Conservation (phyloP, 2,329 filamentous ascomycete species). For the Phialophora expanda region DNA sequence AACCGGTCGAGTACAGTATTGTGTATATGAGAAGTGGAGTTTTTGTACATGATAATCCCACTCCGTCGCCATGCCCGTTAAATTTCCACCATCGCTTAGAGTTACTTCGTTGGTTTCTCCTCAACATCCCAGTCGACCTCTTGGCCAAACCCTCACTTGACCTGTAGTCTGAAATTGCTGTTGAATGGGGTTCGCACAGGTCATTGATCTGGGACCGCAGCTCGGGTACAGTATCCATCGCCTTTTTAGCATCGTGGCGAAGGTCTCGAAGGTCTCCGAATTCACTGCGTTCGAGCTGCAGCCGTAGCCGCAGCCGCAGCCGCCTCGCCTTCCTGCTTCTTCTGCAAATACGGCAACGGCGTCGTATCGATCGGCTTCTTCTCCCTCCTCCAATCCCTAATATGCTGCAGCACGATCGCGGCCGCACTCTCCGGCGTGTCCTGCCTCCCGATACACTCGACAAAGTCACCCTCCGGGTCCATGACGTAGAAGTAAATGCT, state of each 20-base stretch:
- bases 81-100: not conserved
- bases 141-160: constrained; percentile 3
- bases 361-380: constrained; percentile 58
- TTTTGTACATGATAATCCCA: constrained; percentile 13
- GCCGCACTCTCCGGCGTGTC: constrained; percentile 88
- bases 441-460: constrained; percentile 93
- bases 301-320: not conserved
- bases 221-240: not conserved
- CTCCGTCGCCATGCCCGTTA: constrained; percentile 26
- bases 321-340: constrained; percentile 15
- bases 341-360: constrained; percentile 34
- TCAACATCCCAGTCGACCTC: not conserved
- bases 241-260: not conserved
- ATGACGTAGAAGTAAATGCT: constrained; percentile 99
- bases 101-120: not conserved
- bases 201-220: not conserved
- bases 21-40: constrained; percentile 27
- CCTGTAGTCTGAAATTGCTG: not conserved
- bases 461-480: constrained; percentile 98
- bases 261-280: not conserved
- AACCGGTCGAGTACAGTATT: not conserved
- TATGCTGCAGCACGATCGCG: constrained; percentile 81
- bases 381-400: constrained; percentile 73
- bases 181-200: not conserved
- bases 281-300: not conserved